phyloP scores from a whole-genome alignment of 2,329 filamentous ascomycete species.

The Arachnopeziza araneosa region DNA sequence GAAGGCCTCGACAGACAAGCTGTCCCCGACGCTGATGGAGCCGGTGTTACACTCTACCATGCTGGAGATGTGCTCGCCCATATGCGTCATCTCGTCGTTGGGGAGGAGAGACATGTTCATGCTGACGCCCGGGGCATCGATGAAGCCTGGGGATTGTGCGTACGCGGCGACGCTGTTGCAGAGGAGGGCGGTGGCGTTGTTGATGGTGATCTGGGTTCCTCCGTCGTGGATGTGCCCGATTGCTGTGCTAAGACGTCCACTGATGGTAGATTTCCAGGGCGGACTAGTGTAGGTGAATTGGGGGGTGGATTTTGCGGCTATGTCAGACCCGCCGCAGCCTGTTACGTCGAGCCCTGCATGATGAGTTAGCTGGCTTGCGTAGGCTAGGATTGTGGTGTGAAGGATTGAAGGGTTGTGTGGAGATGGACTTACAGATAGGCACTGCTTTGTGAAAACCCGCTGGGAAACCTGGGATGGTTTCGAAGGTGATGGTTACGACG shows the following conservation, averaged over 20 bases:
- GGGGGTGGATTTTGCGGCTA: neutral
- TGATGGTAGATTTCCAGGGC: neutral
- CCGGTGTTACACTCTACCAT: conserved; percentile 1
- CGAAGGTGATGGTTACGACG: conserved; percentile 11
- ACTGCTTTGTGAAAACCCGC: neutral
- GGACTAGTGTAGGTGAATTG: conserved; percentile 1
- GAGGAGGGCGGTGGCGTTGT: neutral
- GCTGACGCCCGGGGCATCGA: neutral
- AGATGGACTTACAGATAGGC: neutral
- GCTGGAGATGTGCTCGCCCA: neutral
- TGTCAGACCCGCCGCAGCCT: neutral
- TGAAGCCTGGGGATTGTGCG: conserved; percentile 1
- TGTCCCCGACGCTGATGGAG: neutral
- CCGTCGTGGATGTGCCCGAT: conserved; percentile 8
- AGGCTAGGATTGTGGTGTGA: no score
- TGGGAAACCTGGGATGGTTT: conserved; percentile 5
- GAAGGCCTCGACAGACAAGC: conserved; percentile 1
- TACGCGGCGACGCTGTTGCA: conserved; percentile 4
- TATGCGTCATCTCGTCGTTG: neutral
- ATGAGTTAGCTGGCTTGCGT: neutral
- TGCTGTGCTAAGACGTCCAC: neutral
- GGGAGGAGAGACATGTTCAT: conserved; percentile 2
- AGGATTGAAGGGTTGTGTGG: neutral
- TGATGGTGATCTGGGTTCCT: neutral
- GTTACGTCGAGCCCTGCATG: conserved; percentile 4